Conservation (phyloP, 306 rosid species). For the Carpinus fangiana region DNA sequence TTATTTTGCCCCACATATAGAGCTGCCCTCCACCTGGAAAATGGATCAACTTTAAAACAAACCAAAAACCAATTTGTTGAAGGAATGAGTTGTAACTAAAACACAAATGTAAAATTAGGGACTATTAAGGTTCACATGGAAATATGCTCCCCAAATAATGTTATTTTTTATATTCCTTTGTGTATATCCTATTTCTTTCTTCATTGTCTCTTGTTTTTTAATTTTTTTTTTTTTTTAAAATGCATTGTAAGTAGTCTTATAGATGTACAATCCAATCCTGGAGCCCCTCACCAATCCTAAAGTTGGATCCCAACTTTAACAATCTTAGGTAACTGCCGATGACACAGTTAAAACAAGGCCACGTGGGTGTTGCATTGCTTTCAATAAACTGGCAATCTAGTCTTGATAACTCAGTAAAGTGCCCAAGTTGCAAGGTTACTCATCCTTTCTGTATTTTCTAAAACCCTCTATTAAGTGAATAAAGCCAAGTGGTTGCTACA, state of each 20-base stretch:
- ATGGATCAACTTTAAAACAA: slow-evolving; percentile 10
- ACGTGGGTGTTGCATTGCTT: neutral
- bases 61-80: neutral
- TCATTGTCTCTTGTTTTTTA: too few species aligned
- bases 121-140: neutral
- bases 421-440: neutral
- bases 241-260: neutral
- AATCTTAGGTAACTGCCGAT: neutral
- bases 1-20: slow-evolving; percentile 98
- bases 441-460: neutral
- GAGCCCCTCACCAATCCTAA: neutral
- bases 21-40: slow-evolving; percentile 90
- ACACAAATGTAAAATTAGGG: neutral
- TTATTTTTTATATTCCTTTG: neutral
- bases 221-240: neutral
- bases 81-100: neutral
- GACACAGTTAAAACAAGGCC: neutral
- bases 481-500: neutral
- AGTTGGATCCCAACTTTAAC: neutral
- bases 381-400: neutral
- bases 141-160: neutral
- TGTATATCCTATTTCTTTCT: neutral
- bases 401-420: neutral
- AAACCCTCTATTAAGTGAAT: neutral
- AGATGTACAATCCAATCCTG: neutral